These are phyloP conservation scores for Trichoderma pleuroti DNA, from an alignment of 2,329 filamentous ascomycete genomes.

Conservation along the genomic window DNA sequence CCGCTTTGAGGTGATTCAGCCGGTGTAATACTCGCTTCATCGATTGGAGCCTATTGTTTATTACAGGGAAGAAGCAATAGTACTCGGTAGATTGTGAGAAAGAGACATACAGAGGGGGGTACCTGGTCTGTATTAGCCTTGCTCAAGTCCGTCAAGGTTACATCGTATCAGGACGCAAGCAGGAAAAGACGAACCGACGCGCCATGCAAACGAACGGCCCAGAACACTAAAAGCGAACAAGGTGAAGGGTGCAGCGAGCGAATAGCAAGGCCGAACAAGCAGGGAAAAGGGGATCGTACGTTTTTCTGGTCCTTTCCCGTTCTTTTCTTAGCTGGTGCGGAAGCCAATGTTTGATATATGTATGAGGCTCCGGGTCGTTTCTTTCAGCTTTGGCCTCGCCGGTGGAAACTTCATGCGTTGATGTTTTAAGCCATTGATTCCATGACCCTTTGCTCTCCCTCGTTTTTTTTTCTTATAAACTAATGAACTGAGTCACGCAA, in stretches of 20 bases:
- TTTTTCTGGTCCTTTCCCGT: not conserved
- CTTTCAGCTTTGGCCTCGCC: not conserved
- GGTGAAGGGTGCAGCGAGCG: not conserved
- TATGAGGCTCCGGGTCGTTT: not conserved
- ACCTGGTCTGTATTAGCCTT: not conserved
- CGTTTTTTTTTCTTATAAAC: not conserved
- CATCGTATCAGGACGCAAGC: not conserved
- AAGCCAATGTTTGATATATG: constrained; percentile 14
- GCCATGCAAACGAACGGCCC: constrained; percentile 2
- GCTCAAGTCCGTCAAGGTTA: constrained; percentile 6
- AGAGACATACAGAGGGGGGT: not conserved
- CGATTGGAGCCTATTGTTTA: not conserved
- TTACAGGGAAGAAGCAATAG: not conserved
- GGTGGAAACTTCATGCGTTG: constrained; percentile 1
- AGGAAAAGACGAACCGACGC: not conserved
- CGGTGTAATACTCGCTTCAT: not conserved
- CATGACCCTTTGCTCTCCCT: not conserved
- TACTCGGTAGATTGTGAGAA: not conserved
- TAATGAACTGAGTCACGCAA: not conserved
- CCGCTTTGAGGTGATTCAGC: not conserved
- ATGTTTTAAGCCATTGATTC: constrained; percentile 9
- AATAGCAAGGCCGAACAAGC: not conserved
- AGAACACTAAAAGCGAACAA: not conserved
- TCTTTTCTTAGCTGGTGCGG: constrained; percentile 2
- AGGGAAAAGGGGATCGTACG: constrained; percentile 2